These are phyloP conservation scores for Erodium maritimum DNA, from an alignment of 345 rosid species.

Conservation along the genomic window DNA sequence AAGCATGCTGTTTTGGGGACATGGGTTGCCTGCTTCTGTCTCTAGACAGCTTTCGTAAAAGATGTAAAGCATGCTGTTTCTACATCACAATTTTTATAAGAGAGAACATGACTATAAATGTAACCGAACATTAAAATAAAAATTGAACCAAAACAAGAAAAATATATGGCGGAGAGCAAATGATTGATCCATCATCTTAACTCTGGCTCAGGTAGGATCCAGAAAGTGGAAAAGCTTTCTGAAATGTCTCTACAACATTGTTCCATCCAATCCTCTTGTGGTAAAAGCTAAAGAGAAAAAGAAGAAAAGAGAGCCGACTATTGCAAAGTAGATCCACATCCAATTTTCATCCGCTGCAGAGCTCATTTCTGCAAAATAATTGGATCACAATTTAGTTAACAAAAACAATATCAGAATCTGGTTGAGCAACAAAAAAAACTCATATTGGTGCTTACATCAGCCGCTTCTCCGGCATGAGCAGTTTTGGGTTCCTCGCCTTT, in stretches of 20 bases:
- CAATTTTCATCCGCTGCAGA: constrained; percentile 9
- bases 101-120: constrained; percentile 10
- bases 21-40: too few species aligned
- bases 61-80: too few species aligned
- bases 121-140: background rate
- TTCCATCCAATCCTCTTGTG: constrained; percentile 15
- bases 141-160: background rate
- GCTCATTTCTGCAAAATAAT: constrained; percentile 23
- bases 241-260: constrained; percentile 11
- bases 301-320: constrained; percentile 6
- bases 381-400: background rate
- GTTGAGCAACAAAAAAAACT: too few species aligned
- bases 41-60: too few species aligned
- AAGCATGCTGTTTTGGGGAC: too few species aligned
- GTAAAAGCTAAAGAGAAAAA: constrained; percentile 13
- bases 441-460: background rate
- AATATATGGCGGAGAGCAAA: constrained; percentile 6
- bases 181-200: constrained; percentile 5
- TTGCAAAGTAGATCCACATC: constrained; percentile 9
- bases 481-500: constrained; percentile 73
- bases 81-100: background rate
- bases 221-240: constrained; percentile 6
- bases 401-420: too few species aligned
- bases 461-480: constrained; percentile 31
- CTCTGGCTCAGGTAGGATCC: constrained; percentile 9